Conservation (phyloP, 768 basidiomycete genomes). For the Goffeauzyma gilvescens region DNA sequence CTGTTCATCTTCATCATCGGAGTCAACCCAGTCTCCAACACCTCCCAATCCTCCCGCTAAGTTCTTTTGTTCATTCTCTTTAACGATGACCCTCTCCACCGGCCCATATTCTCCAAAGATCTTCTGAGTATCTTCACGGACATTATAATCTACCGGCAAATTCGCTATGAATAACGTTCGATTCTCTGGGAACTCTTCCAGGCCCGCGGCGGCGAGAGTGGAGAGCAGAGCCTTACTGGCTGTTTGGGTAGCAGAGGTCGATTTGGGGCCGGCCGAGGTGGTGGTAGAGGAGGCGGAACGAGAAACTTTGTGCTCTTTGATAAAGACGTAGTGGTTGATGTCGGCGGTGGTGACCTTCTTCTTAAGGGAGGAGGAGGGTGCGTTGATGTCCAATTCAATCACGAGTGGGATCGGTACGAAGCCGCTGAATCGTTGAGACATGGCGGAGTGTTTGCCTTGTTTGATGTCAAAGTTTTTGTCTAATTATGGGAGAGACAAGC, state of each 20-base stretch:
- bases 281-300: not conserved
- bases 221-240: no score
- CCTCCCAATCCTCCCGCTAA: slow-evolving; percentile 7
- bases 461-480: no score
- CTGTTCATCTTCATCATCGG: slow-evolving; percentile 20
- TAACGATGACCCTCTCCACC: slow-evolving; percentile 44
- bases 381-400: no score
- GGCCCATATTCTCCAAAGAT: slow-evolving; percentile 64
- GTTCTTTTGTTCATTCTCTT: slow-evolving; percentile 17
- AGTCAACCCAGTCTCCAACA: slow-evolving; percentile 4
- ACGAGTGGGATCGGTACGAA: no score
- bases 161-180: slow-evolving; percentile 79
- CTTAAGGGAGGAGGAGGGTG: no score
- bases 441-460: no score
- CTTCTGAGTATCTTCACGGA: slow-evolving; percentile 52
- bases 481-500: no score
- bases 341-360: no score
- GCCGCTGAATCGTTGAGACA: no score
- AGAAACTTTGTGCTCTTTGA: slow-evolving; percentile 5
- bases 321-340: slow-evolving; percentile 11
- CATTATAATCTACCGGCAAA: slow-evolving; percentile 69
- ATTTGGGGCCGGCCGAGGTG: not conserved
- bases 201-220: not conserved
- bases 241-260: not conserved
- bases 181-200: slow-evolving; percentile 33